These are phyloP conservation scores for Populus trichocarpa DNA, from an alignment of 441 rosid genomes.

Conservation along the genomic window DNA sequence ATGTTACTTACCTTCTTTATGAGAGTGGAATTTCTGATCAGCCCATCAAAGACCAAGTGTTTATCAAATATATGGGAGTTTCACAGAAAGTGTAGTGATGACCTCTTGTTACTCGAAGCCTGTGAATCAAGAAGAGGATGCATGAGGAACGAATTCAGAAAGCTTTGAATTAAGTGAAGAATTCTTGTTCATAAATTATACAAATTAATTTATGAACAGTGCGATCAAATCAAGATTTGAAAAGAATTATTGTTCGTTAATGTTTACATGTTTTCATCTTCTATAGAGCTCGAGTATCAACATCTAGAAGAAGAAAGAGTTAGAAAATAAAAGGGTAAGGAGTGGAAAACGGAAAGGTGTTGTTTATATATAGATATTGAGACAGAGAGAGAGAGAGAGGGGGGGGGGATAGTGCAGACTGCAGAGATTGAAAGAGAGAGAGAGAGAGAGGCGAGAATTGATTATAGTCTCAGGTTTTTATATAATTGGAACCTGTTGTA, in stretches of 20 bases:
- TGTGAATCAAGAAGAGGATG: not conserved
- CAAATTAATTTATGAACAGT: not conserved
- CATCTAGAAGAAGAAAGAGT: slow-evolving; percentile 1
- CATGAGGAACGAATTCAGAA: not conserved
- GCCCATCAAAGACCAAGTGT: not conserved
- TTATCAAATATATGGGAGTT: not conserved
- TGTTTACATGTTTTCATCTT: not conserved
- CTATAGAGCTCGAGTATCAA: not conserved
- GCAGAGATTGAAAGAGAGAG: slow-evolving; percentile 18
- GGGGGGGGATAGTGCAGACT: slow-evolving; percentile 19
- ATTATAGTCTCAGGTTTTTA: slow-evolving; percentile 23
- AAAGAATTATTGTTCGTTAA: not conserved
- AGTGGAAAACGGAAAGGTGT: not conserved
- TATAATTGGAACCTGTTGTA: slow-evolving; percentile 51
- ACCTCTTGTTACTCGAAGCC: not conserved
- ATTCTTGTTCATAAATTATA: too few species aligned
- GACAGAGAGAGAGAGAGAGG: slow-evolving; percentile 14
- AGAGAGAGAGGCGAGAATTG: slow-evolving; percentile 22
- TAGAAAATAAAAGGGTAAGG: not conserved
- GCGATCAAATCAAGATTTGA: not conserved
- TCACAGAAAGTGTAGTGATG: not conserved
- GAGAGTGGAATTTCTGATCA: not conserved
- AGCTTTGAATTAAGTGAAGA: not conserved
- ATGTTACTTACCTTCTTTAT: not conserved
- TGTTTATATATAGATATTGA: slow-evolving; percentile 4